Evolutionary conservation across 2,329 filamentous ascomycete species (phyloP), one percentile per base, ranked within the genome.

Genomic region (Aspergillus japonicus): DNA sequence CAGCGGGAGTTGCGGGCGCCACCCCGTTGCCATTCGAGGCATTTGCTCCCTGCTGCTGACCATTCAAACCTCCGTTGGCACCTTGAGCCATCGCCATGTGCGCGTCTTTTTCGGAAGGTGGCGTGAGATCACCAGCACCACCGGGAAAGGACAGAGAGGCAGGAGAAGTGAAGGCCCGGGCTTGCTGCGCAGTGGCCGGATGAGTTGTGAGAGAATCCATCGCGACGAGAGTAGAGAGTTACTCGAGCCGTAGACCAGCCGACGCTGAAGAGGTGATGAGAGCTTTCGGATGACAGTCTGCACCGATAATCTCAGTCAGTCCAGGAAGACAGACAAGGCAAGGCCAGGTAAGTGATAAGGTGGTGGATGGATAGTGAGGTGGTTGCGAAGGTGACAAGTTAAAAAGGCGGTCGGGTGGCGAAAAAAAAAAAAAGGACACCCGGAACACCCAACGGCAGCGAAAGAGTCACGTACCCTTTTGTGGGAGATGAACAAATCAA

Each of bases 401-500:
- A 26, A 54, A 33, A n/a, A 52, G 49, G 56, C 33, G 33, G 33
- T 35, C 33, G 33, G 33, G 33, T 35, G 33, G 33, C 33, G 49
- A 42, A 54, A 23, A 26, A 54, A 33, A 54, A 33, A 16, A 52
- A 47, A 52, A 23, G 3, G 3, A 23, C 23, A 23, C 23, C 2
- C 23, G 2, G 23, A 23, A 62, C 64, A 61, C 58, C 58, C 62
- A 66, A 61, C 59, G 39, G 49, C 39, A 50, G 51, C 12, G 33
- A 26, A 57, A 50, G 50, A 60, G 54, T 61, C 62, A 62, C 80
- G 77, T 83, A 83, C 81, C 53, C 83, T 76, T 85, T 77, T 84
- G 85, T 80, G 86, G 90, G 92, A 96, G 92, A 96, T 90, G 82
- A 92, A 96, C 92, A 96, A 96, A 77, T 89, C 79, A 96, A 96